A percentile compares a stretch with the other conserved stretches of the same genome.
phyloP scores from a whole-genome alignment of 495 filamentous ascomycete species.

The Aspergillus cavernicola region DNA sequence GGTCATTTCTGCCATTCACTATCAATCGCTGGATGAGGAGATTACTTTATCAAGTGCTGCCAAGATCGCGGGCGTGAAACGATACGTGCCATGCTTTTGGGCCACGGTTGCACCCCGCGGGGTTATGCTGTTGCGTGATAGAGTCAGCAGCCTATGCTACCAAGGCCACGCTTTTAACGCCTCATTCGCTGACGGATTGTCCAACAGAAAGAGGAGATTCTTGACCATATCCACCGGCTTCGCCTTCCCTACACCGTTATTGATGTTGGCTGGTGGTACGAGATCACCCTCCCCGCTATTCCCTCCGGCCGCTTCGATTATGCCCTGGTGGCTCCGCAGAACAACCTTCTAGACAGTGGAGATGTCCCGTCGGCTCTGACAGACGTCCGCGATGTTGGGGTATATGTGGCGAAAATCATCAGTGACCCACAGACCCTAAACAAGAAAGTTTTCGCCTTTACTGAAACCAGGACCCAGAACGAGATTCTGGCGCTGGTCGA shows the following conservation, averaged over 20 bases:
- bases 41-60: conserved; percentile 25
- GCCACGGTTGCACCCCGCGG: conserved; percentile 21
- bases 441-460: conserved; percentile 33
- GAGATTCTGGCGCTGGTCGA: conserved; percentile 33
- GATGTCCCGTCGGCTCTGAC: conserved; percentile 26
- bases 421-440: conserved; percentile 41
- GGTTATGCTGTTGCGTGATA: conserved; percentile 17
- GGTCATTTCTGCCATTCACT: conserved; percentile 31
- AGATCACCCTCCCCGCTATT: conserved; percentile 26
- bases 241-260: conserved; percentile 44
- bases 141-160: too few relatives aligned
- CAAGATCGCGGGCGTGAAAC: conserved; percentile 17
- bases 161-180: too few relatives aligned
- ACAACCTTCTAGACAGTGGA: conserved; percentile 24
- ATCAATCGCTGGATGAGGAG: conserved; percentile 20
- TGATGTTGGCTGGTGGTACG: conserved; percentile 44
- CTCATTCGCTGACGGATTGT: too few relatives aligned
- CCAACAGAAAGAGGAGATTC: conserved; percentile 31
- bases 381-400: conserved; percentile 38
- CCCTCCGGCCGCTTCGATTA: conserved; percentile 34
- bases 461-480: conserved; percentile 28
- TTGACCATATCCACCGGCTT: conserved; percentile 27
- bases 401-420: conserved; percentile 38
- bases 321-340: conserved; percentile 4
- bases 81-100: conserved; percentile 41